Base-by-base conservation (phyloP, 768 basidiomycete genomes). In the Lepiota subincarnata region DNA sequence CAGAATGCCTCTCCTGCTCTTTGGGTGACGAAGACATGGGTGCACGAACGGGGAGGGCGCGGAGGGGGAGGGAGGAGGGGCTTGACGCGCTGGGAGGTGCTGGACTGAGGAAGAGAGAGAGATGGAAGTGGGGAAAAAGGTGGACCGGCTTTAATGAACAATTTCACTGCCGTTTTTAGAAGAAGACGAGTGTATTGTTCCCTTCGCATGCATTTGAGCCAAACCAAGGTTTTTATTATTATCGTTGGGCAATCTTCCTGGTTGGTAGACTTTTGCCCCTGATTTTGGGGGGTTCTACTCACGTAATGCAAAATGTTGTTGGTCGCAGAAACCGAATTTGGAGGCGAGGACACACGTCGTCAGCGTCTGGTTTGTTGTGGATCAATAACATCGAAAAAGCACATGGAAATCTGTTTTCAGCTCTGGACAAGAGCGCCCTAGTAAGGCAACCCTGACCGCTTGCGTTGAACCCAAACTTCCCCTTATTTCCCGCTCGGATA, bases 111-210 rank as follows among this genome's bases (percentile, higher is more conserved):
- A 71, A 70, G 70, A 73, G 67, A 60, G 70, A 60, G 70, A 68
- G 69, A 69, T 66, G 65, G 66, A 81, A 78, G 76, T 75, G 80
- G 82, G 82, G 78, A 75, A 78, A 79, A 83, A 76, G 74, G 73
- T 70, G 73, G 72, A 70, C 79, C 80, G 80, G 82, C 83, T 87
- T 89, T 88, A 86, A 82, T 81, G 79, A 82, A 80, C 78, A 78
- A 80, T 76, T 73, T 75, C 73, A 76, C 78, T 80, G 74, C 83
- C 83, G 81, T 78, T 83, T 83, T 73, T 83, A 83, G 83, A 78
- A 77, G 75, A 70, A 71, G 66, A 71, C 66, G 74, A 74, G 71
- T 77, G 76, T 82, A 82, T 82, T 83, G 62, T 76, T 84, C 83
- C 77, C 74, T 77, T 81, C 79, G 82, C 80, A 79, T 82, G 80